Base-by-base conservation (phyloP, 2,329 filamentous ascomycete genomes). In the Orbilia javanica region DNA sequence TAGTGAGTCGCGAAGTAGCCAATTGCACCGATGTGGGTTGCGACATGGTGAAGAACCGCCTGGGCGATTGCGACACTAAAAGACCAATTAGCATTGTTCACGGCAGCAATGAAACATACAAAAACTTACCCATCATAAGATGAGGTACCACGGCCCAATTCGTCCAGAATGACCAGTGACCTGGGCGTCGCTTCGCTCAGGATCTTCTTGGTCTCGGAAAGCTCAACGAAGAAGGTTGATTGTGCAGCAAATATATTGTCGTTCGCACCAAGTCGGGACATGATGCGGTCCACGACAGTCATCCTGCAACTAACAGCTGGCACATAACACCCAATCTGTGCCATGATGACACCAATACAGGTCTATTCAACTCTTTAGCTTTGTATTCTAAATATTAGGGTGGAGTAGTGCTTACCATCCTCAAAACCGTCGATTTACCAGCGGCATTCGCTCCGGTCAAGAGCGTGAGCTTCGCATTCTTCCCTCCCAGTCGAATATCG, bases 1-100 rank as follows among this genome's bases (percentile, higher is more conserved):
- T 99, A 99, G 83, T 99, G 96, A 0, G 96, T 99, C 0, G 96
- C 96, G 82, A 99, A 99, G 88, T 97, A 98, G 39, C 96, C 96
- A 1, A 97, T 86, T 65, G 95, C 97, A 64, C 96, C 96, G 65
- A 97, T 92, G 81, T 98, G 94, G 2, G 93, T 93, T 6, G 95
- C 94, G 15, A 98, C 89, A 81, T 99, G 95, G 83, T 99, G 96
- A n/a, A 99, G 88, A 0, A 99, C 96, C 0, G 96, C 93, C 84
- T 99, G 95, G 0, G 96, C 96, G 2, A 99, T 96, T 0, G 96
- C 95, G 0, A 99, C 94, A 80, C 96, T 77, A 15, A 67, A 10
- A 34, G 6, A 25, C 25, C 15, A 11, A 44, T 77, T 71, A 77
- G 66, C 18, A 67, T 62, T 42, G 5, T 31, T n/a, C 10, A 29